phyloP scores from a whole-genome alignment of 805 yeast species.

The Ogataea trehalophila region DNA sequence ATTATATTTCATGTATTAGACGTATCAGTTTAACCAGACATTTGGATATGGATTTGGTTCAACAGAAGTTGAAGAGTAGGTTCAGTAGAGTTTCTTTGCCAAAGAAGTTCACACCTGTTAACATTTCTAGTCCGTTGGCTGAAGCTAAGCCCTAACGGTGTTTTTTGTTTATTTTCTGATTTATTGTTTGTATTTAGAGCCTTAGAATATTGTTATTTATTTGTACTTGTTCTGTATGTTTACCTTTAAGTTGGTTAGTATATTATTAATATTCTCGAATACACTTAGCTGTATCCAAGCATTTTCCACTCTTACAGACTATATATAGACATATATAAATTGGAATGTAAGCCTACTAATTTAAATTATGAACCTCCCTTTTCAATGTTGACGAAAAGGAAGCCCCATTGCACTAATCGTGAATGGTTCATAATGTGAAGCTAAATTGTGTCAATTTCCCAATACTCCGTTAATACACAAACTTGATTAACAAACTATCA shows the following conservation, averaged over 20 bases:
- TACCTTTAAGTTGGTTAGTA: too few relatives aligned
- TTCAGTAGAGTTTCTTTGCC: slow-evolving; percentile 88
- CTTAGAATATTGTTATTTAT: not conserved
- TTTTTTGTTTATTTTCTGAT: too few relatives aligned
- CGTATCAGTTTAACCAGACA: slow-evolving; percentile 87
- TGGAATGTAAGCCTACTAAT: not conserved
- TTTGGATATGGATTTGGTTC: slow-evolving; percentile 84
- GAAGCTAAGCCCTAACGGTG: slow-evolving; percentile 8
- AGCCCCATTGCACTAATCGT: not conserved
- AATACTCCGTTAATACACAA: slow-evolving; percentile 57
- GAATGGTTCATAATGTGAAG: too few relatives aligned
- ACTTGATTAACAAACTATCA: slow-evolving; percentile 16
- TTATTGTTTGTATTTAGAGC: not conserved
- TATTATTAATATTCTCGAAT: too few relatives aligned
- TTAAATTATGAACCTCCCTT: not conserved
- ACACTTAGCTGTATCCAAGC: too few relatives aligned
- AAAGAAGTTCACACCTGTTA: slow-evolving; percentile 84
- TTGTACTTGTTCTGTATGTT: not conserved
- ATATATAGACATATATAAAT: too few relatives aligned
- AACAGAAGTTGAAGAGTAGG: slow-evolving; percentile 72
- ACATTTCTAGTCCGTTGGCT: slow-evolving; percentile 55
- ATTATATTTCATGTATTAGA: slow-evolving; percentile 94
- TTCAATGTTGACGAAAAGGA: not conserved
- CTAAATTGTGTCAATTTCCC: slow-evolving; percentile 30
- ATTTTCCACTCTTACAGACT: too few relatives aligned